phyloP scores from a whole-genome alignment of 495 filamentous ascomycete genomes.

The Apiosordaria backusii region DNA sequence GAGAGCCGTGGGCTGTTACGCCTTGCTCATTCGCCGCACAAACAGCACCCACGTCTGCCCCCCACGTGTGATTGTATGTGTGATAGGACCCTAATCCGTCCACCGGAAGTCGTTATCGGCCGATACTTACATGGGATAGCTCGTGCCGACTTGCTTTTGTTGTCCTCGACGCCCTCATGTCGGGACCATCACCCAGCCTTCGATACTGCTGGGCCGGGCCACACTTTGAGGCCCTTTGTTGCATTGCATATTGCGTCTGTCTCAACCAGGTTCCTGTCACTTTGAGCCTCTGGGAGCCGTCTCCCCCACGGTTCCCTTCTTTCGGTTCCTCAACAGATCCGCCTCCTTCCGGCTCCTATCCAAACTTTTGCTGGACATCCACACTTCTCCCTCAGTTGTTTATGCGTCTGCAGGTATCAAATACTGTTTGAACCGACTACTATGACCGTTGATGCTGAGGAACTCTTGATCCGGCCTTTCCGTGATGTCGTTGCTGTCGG shows the following conservation, averaged over 20 bases:
- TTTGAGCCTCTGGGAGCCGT: background rate
- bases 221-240: background rate
- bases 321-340: background rate
- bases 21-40: background rate
- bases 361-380: background rate
- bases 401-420: too few species aligned
- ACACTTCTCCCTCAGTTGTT: background rate
- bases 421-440: background rate
- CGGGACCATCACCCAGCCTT: background rate
- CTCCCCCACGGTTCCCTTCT: background rate
- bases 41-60: background rate
- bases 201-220: too few species aligned
- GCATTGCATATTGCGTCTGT: background rate
- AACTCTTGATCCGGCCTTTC: conserved; percentile 39
- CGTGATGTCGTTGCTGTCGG: conserved; percentile 35
- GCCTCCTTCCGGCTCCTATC: background rate
- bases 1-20: conserved; percentile 1
- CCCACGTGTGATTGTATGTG: background rate
- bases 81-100: background rate
- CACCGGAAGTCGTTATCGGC: background rate
- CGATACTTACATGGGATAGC: background rate
- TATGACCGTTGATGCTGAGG: conserved; percentile 37
- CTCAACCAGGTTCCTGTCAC: background rate
- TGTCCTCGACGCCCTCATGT: background rate
- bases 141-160: background rate